Evolutionary conservation across 2,329 filamentous ascomycete genomes (phyloP).

Genomic region (Helicocarpus griseus): DNA sequence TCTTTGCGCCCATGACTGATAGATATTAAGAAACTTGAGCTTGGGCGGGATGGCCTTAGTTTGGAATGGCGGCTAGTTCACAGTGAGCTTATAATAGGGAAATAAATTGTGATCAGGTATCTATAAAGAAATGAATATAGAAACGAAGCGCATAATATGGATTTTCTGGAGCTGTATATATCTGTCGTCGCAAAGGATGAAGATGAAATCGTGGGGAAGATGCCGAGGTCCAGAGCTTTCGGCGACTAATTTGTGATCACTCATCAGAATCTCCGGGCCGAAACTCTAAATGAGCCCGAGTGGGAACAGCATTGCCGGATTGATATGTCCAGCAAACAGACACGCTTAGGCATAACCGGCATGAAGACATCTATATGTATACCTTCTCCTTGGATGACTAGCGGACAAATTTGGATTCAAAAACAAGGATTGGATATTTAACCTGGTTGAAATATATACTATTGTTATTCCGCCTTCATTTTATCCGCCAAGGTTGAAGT

Average conservation of each 20-base stretch:
- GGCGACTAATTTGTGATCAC: neutral
- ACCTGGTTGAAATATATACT: neutral
- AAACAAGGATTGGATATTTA: no score
- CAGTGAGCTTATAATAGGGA: no score
- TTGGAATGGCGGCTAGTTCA: no score
- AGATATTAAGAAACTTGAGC: neutral
- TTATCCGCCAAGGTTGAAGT: no score
- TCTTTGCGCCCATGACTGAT: slow-evolving; percentile 46
- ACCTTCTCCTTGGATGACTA: no score
- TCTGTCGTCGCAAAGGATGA: no score
- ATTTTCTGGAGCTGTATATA: neutral
- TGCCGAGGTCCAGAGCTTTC: slow-evolving; percentile 3
- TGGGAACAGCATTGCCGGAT: neutral
- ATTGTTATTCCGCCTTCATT: neutral
- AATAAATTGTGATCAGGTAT: neutral
- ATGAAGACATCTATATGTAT: no score
- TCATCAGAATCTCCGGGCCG: neutral
- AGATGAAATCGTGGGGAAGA: neutral
- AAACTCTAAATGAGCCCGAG: neutral
- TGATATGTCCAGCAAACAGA: neutral
- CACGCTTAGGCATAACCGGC: neutral
- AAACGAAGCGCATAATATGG: neutral
- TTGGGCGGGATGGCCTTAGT: no score
- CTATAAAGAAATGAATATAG: neutral
- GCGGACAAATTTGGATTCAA: neutral